Conservation (phyloP, 441 rosid genomes). For the Heliophila coronopifolia region DNA sequence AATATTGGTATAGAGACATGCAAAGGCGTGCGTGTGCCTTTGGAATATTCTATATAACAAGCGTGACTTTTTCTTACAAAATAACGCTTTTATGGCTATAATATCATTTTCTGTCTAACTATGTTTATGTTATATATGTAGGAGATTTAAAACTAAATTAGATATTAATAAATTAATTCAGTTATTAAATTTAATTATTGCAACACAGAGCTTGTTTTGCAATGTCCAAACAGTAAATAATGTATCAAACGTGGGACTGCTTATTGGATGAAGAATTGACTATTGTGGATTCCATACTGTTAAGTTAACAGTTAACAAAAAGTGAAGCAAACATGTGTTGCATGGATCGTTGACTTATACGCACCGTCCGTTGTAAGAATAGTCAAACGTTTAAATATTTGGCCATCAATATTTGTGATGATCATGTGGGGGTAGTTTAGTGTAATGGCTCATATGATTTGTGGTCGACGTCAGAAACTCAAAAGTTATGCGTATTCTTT, state of each 20-base stretch:
- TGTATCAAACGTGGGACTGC: not conserved
- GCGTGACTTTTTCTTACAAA: not conserved
- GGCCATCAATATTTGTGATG: constrained; percentile 5
- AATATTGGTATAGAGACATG: not conserved
- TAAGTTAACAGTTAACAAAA: constrained; percentile 28
- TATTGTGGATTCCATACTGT: constrained; percentile 23
- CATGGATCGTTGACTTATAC: constrained; percentile 20
- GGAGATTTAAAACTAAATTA: not conserved
- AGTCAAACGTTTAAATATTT: constrained; percentile 15
- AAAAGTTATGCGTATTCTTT: too few relatives aligned
- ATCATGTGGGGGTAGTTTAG: constrained; percentile 7
- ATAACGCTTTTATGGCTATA: not conserved
- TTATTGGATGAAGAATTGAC: constrained; percentile 27
- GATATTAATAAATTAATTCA: not conserved
- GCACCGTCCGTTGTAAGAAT: constrained; percentile 24
- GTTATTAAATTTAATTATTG: too few relatives aligned
- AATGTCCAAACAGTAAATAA: constrained; percentile 1
- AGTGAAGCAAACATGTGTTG: constrained; percentile 27
- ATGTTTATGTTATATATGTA: not conserved
- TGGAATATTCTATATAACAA: constrained; percentile 1
- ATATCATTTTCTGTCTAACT: not conserved
- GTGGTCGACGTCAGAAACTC: too few relatives aligned
- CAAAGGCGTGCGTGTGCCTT: constrained; percentile 7
- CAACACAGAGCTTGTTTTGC: constrained; percentile 4
- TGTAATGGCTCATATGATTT: not conserved